Evolutionary conservation across 2,329 filamentous ascomycete genomes (phyloP).

Genomic region (Lachnellula cervina): DNA sequence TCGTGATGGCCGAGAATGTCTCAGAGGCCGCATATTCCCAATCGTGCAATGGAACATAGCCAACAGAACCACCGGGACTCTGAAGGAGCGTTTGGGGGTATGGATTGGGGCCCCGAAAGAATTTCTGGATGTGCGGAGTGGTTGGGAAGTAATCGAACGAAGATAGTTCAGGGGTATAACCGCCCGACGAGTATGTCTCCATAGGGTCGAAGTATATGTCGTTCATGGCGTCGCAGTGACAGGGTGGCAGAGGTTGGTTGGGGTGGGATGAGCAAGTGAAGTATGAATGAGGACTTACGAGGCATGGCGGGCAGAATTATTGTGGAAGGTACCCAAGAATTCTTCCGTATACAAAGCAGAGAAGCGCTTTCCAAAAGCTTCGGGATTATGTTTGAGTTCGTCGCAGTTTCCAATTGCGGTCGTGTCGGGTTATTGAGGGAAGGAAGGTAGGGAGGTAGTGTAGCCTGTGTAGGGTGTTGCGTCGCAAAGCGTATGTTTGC

Average conservation of each 20-base stretch:
- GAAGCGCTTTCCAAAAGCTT: not conserved
- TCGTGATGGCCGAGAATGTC: not conserved
- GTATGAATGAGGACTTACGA: slow-evolving; percentile 17
- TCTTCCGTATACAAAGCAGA: not conserved
- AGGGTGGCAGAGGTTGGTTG: too few species aligned
- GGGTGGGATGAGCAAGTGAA: not conserved
- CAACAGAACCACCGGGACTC: not conserved
- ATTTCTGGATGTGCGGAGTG: not conserved
- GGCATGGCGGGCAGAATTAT: slow-evolving; percentile 14
- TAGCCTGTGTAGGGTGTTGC: too few species aligned
- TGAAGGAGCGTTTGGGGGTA: not conserved
- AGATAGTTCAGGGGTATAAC: too few species aligned
- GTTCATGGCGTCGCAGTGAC: not conserved
- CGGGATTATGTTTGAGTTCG: not conserved
- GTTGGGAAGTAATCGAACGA: not conserved
- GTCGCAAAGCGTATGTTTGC: too few species aligned
- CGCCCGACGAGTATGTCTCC: too few species aligned
- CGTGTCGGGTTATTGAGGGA: not conserved
- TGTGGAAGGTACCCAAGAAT: not conserved
- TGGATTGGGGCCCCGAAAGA: not conserved
- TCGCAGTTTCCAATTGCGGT: not conserved
- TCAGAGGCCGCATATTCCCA: not conserved
- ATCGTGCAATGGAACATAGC: not conserved
- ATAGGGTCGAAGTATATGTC: too few species aligned
- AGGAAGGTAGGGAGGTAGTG: too few species aligned